These are phyloP conservation scores for Flaveria bidentis DNA, from an alignment of 129 eudicot species.

Conservation along the genomic window DNA sequence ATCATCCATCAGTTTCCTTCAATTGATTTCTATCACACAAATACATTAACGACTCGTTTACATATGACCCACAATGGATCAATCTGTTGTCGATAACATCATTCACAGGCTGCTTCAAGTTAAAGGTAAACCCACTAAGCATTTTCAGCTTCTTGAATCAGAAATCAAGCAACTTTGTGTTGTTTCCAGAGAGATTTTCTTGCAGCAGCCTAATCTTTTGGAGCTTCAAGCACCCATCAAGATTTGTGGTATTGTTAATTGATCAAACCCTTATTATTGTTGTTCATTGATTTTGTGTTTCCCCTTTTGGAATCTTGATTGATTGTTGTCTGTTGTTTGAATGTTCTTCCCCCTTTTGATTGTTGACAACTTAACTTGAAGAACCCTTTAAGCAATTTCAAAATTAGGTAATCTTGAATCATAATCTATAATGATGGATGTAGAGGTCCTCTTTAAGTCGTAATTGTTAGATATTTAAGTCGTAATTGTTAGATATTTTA, in stretches of 20 bases:
- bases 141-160: conserved; percentile 51
- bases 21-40: too few species aligned
- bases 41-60: too few species aligned
- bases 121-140: conserved; percentile 41
- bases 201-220: conserved; percentile 46
- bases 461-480: too few species aligned
- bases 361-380: not conserved
- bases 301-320: conserved; percentile 11
- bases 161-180: conserved; percentile 58
- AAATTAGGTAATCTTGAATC: not conserved
- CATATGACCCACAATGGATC: conserved; percentile 34
- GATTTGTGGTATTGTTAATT: conserved; percentile 48
- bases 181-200: conserved; percentile 45
- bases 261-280: not conserved
- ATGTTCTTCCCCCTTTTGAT: conserved; percentile 19
- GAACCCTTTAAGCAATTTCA: conserved; percentile 3
- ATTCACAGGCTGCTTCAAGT: conserved; percentile 48
- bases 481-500: too few species aligned
- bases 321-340: not conserved
- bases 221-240: conserved; percentile 59
- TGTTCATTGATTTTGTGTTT: not conserved
- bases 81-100: conserved; percentile 45
- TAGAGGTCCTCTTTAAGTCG: too few species aligned
- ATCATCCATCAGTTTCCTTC: not conserved
- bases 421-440: not conserved